A percentile compares a stretch with the other conserved stretches of the same genome.
Conservation (phyloP, 2,329 filamentous ascomycete species). For the Tolypocladium cylindrosporum region DNA sequence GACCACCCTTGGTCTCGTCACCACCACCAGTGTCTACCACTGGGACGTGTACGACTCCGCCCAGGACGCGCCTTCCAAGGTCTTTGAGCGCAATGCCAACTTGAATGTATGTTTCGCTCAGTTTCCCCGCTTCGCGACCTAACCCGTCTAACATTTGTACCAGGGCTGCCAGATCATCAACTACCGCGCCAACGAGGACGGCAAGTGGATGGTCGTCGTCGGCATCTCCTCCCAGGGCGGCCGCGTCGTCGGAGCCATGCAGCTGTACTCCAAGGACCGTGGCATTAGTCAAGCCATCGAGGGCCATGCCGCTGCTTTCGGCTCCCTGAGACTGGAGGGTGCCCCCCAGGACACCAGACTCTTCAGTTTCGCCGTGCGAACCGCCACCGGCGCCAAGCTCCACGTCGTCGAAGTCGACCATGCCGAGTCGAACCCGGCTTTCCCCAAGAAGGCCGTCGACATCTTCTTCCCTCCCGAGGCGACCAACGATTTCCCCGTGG, state of each 20-base stretch:
- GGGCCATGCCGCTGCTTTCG: conserved; percentile 92
- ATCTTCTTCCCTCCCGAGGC: conserved; percentile 97
- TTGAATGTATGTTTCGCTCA: conserved; percentile 53
- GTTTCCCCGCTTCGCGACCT: background rate
- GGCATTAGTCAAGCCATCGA: conserved; percentile 98
- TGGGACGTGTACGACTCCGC: conserved; percentile 91
- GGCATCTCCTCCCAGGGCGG: conserved; percentile 91
- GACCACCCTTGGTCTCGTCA: conserved; percentile 78
- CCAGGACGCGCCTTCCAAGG: conserved; percentile 72
- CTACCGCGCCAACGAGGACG: conserved; percentile 90
- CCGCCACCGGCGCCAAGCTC: conserved; percentile 81
- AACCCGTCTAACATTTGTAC: conserved; percentile 8
- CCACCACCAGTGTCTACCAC: conserved; percentile 84
- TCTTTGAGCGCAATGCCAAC: conserved; percentile 91
- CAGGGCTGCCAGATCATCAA: conserved; percentile 98
- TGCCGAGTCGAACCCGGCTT: conserved; percentile 75
- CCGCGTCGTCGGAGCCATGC: conserved; percentile 91
- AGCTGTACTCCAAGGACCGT: conserved; percentile 91
- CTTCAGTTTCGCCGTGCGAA: conserved; percentile 92
- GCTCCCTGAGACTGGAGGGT: conserved; percentile 78
- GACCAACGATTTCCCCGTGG: conserved; percentile 93
- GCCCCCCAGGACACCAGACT: conserved; percentile 86
- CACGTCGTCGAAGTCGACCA: conserved; percentile 98
- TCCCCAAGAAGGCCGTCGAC: conserved; percentile 92
- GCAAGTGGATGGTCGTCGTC: conserved; percentile 97